Percentiles rank a stretch among this genome's conserved stretches.
phyloP scores from a whole-genome alignment of 2,329 filamentous ascomycete genomes.

The Rutstroemia sp. region DNA sequence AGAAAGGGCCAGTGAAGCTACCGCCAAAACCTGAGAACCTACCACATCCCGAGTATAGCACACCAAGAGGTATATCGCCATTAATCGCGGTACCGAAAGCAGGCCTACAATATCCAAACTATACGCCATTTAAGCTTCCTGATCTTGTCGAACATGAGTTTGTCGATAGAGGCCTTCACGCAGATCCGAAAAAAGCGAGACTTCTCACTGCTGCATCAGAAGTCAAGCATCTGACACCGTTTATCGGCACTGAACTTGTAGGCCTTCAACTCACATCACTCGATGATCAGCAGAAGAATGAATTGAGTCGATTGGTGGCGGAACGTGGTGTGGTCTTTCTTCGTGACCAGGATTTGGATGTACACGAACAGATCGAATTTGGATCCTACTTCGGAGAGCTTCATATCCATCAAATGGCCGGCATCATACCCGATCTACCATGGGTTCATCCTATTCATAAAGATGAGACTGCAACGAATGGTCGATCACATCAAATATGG shows the following conservation, averaged over 20 bases:
- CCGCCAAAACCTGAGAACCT: conserved; percentile 5
- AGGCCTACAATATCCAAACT: conserved; percentile 7
- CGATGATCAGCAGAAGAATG: conserved; percentile 61
- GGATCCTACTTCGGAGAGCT: conserved; percentile 39
- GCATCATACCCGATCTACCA: conserved; percentile 8
- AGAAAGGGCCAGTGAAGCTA: background rate
- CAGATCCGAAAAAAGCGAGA: conserved; percentile 34
- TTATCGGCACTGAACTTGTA: conserved; percentile 61
- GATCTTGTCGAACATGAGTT: conserved; percentile 6
- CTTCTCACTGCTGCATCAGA: conserved; percentile 27
- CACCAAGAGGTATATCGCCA: conserved; percentile 4
- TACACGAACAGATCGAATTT: conserved; percentile 35
- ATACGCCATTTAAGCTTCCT: conserved; percentile 7
- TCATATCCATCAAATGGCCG: conserved; percentile 7
- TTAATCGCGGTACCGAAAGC: conserved; percentile 1
- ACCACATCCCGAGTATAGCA: conserved; percentile 3
- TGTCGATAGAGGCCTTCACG: conserved; percentile 3
- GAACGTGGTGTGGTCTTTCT: conserved; percentile 45
- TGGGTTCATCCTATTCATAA: conserved; percentile 10
- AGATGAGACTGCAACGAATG: conserved; percentile 5
- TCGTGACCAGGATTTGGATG: conserved; percentile 38
- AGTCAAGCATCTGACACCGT: conserved; percentile 44
- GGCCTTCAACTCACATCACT: conserved; percentile 64
- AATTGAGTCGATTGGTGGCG: conserved; percentile 66
- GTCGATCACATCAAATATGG: conserved; percentile 13